phyloP scores from a whole-genome alignment of 23 red algal genomes.

The Gracilaria caudata region DNA sequence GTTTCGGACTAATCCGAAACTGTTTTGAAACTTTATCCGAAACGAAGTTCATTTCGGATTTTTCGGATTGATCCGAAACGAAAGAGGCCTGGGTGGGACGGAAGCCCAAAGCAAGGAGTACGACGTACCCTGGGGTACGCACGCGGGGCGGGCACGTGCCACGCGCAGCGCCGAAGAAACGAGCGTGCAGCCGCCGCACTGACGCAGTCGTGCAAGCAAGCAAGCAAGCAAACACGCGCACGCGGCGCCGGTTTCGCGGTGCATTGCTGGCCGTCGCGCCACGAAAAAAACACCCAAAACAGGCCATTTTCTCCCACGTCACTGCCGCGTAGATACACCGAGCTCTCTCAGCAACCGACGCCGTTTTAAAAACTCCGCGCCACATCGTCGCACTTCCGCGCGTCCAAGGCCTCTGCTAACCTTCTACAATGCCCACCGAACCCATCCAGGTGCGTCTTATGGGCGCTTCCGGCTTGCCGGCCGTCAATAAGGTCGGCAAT shows the following conservation, averaged over 20 bases:
- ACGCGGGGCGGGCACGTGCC: too few relatives aligned
- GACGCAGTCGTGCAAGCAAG: too few relatives aligned
- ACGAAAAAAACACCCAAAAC: neutral
- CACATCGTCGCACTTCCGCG: neutral
- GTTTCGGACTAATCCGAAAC: too few relatives aligned
- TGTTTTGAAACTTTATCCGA: too few relatives aligned
- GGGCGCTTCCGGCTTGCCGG: slow-evolving; percentile 31
- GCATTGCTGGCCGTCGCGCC: neutral
- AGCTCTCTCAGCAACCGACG: neutral
- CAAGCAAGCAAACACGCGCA: neutral
- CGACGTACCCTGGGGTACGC: too few relatives aligned
- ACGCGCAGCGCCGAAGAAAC: too few relatives aligned
- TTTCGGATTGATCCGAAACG: too few relatives aligned
- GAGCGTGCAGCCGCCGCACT: too few relatives aligned
- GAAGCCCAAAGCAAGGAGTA: too few relatives aligned
- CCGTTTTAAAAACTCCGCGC: neutral
- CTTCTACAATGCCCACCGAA: neutral
- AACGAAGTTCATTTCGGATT: too few relatives aligned
- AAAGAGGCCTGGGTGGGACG: too few relatives aligned
- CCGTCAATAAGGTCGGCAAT: slow-evolving; percentile 41
- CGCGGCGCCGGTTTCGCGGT: neutral
- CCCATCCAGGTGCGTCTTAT: slow-evolving; percentile 61
- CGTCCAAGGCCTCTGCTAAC: neutral
- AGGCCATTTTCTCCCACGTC: neutral
- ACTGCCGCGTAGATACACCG: neutral